Conservation (phyloP, 768 basidiomycete species). For the Lactifluus rugatus region DNA sequence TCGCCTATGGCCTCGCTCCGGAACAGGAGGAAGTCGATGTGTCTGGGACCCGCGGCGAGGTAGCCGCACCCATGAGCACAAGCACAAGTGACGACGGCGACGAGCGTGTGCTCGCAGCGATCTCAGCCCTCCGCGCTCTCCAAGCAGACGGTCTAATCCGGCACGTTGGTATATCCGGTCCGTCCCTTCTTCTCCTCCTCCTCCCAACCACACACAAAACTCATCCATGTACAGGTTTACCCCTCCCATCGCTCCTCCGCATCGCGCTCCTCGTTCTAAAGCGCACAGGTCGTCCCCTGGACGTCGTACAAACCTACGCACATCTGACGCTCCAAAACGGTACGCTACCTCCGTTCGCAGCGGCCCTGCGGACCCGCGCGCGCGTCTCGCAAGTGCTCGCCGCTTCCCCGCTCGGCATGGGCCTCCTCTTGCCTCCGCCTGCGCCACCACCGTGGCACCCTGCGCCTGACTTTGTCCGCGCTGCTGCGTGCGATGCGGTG, state of each 20-base stretch:
- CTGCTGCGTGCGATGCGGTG: conserved; percentile 34
- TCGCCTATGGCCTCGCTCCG: conserved; percentile 52
- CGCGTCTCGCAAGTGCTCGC: conserved; percentile 57
- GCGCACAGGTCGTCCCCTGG: conserved; percentile 45
- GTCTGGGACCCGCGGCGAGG: conserved; percentile 28
- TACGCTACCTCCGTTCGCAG: conserved; percentile 45
- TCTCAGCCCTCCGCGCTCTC: conserved; percentile 53
- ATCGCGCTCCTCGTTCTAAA: conserved; percentile 57
- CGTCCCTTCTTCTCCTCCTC: conserved; percentile 6
- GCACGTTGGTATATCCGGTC: conserved; percentile 75
- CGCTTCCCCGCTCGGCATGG: conserved; percentile 83
- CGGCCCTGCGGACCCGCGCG: conserved; percentile 51
- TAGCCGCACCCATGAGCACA: too few relatives aligned
- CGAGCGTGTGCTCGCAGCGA: conserved; percentile 56
- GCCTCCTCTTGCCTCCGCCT: conserved; percentile 44
- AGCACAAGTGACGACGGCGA: conserved; percentile 34
- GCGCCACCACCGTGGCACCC: conserved; percentile 67
- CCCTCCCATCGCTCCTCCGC: conserved; percentile 77
- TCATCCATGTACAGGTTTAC: conserved; percentile 40
- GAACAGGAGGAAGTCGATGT: conserved; percentile 42
- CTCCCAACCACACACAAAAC: too few relatives aligned
- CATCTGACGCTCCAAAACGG: conserved; percentile 71
- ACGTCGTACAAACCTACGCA: conserved; percentile 72
- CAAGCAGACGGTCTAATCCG: conserved; percentile 64
- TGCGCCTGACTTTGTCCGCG: conserved; percentile 42